phyloP scores from a whole-genome alignment of 2,329 filamentous ascomycete species.

The Ceratocystis colombiana region DNA sequence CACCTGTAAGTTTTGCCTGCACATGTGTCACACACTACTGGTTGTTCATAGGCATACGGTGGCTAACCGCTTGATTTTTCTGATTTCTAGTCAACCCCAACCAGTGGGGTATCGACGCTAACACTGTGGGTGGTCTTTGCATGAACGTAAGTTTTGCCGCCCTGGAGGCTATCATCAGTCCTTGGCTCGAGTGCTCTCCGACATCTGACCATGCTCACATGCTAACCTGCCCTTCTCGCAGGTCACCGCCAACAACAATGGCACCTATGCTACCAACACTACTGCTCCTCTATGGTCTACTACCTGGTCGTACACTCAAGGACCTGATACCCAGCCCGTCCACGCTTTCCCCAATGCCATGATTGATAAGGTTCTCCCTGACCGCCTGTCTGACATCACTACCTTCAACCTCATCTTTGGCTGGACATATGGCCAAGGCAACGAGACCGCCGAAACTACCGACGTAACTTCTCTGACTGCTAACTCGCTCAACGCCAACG shows the following conservation, averaged over 20 bases:
- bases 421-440: slow-evolving; percentile 43
- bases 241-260: slow-evolving; percentile 43
- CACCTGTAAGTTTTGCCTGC: slow-evolving; percentile 36
- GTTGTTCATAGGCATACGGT: not conserved
- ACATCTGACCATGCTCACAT: not conserved
- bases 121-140: slow-evolving; percentile 37
- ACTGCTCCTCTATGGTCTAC: slow-evolving; percentile 42
- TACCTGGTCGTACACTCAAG: slow-evolving; percentile 44
- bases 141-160: slow-evolving; percentile 40
- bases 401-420: slow-evolving; percentile 38
- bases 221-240: slow-evolving; percentile 28
- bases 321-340: slow-evolving; percentile 37
- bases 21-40: not conserved
- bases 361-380: slow-evolving; percentile 39
- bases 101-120: slow-evolving; percentile 41
- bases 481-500: slow-evolving; percentile 42
- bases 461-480: slow-evolving; percentile 32
- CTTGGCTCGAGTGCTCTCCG: not conserved
- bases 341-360: slow-evolving; percentile 48
- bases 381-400: slow-evolving; percentile 34
- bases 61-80: not conserved
- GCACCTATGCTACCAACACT: slow-evolving; percentile 39
- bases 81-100: slow-evolving; percentile 43
- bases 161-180: slow-evolving; percentile 17
- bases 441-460: slow-evolving; percentile 33